These are phyloP conservation scores for Penicillium sp. DNA, from an alignment of 2,329 filamentous ascomycete genomes.

Conservation along the genomic window DNA sequence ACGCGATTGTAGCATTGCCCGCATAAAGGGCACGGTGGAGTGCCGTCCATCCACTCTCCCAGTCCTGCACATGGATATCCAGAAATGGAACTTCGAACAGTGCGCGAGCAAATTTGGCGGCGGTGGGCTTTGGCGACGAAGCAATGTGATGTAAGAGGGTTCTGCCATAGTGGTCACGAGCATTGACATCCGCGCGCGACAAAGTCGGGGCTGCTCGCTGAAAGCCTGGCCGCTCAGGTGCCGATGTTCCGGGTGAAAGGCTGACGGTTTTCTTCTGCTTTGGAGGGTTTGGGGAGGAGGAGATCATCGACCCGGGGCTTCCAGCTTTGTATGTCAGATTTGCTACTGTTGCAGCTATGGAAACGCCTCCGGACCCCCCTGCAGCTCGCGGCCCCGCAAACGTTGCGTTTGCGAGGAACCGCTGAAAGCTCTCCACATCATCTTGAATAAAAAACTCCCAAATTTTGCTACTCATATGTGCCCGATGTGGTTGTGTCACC, in stretches of 20 bases:
- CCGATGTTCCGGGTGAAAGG: slow-evolving; percentile 49
- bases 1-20: slow-evolving; percentile 83
- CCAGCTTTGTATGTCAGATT: slow-evolving; percentile 26
- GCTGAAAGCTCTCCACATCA: slow-evolving; percentile 93
- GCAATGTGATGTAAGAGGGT: slow-evolving; percentile 83
- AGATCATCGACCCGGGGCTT: slow-evolving; percentile 30
- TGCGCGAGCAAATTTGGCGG: slow-evolving; percentile 71
- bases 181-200: slow-evolving; percentile 73
- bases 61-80: slow-evolving; percentile 83
- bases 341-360: slow-evolving; percentile 11
- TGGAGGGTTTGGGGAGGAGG: slow-evolving; percentile 41
- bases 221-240: slow-evolving; percentile 37
- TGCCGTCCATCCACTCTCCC: slow-evolving; percentile 93
- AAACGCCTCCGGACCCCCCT: slow-evolving; percentile 23
- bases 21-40: slow-evolving; percentile 87
- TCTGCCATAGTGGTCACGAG: slow-evolving; percentile 75
- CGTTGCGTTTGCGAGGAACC: slow-evolving; percentile 72
- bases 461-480: slow-evolving; percentile 89
- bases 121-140: slow-evolving; percentile 68
- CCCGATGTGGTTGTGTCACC: slow-evolving; percentile 37
- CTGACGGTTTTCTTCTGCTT: slow-evolving; percentile 49
- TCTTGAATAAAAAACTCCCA: slow-evolving; percentile 97
- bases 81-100: slow-evolving; percentile 78
- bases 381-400: slow-evolving; percentile 32
- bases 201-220: slow-evolving; percentile 36